Base-by-base conservation (phyloP, 2,329 filamentous ascomycete genomes). In the Claviceps quebecensis region DNA sequence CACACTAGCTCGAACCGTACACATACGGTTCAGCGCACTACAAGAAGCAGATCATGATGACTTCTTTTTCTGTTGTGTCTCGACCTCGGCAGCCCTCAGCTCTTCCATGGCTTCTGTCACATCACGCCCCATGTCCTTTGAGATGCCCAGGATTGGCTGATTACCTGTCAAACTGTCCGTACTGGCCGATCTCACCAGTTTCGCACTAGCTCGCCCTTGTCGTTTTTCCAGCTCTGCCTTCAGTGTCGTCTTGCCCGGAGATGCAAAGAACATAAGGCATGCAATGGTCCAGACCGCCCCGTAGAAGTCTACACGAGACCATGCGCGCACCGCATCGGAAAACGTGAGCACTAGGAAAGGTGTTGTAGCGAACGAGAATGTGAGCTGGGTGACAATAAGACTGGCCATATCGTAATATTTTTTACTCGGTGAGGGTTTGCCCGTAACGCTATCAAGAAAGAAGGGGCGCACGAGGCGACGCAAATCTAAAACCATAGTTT, bases 221-320 rank as follows among this genome's bases (percentile, higher is more conserved):
- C 83, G 76, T 53, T 74, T 68, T 58, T 86, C 83, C 7, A 87
- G 67, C 53, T 70, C 67, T 59, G 75, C 73, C 54, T 72, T 71
- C 0, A 89, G 69, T 17, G 66, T 60, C 4, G 70, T 67, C 65
- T 90, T 94, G 2, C 80, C 85, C 0, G 88, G 87, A 1, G 86
- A 87, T 41, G 82, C 77, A 62, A 97, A 95, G 70, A 95, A 84
- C 7, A 72, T 78, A 52, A 90, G 78, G 17, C 81, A 79, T 0
- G 69, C 64, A 9, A 72, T 67, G 1, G 85, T 85, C 57, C 81
- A 83, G 55, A 90, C 63, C 51, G 93, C 72, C 36, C 79, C 81
- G 67, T 94, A 98, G 70, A 89, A 97, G 69, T 95, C 93, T 38
- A 96, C 86, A 43, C 86, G 80, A 0, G 79, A 70, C 93, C 93